phyloP scores from a whole-genome alignment of 2,329 filamentous ascomycete species.

The Venturia pyrina region DNA sequence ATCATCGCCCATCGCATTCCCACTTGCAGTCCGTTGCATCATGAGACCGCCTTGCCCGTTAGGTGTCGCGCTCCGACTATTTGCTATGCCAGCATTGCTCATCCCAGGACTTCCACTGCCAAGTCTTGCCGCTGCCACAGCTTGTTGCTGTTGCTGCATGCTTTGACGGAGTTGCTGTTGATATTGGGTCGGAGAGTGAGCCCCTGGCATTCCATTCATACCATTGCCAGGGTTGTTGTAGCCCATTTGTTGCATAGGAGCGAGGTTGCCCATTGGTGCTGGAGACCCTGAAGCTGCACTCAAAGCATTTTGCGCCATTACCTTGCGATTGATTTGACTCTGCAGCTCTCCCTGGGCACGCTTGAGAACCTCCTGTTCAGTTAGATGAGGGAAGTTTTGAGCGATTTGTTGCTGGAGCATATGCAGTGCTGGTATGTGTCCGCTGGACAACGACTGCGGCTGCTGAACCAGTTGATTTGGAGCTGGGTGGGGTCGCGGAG shows the following conservation, averaged over 20 bases:
- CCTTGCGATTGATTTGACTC: conserved; percentile 24
- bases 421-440: conserved; percentile 45
- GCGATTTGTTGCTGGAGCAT: conserved; percentile 44
- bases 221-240: background rate
- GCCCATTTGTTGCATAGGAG: conserved; percentile 4
- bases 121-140: conserved; percentile 8
- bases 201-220: conserved; percentile 3
- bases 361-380: conserved; percentile 44
- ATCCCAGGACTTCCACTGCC: conserved; percentile 12
- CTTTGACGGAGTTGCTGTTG: background rate
- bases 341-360: conserved; percentile 42
- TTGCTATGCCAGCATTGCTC: conserved; percentile 3
- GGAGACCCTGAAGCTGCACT: conserved; percentile 23
- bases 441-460: conserved; percentile 41
- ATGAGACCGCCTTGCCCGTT: conserved; percentile 2
- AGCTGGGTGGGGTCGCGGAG: conserved; percentile 13
- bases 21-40: conserved; percentile 3
- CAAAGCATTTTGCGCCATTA: conserved; percentile 26
- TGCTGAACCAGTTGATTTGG: conserved; percentile 20
- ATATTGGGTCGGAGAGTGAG: conserved; percentile 8
- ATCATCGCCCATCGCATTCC: conserved; percentile 1
- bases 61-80: conserved; percentile 13
- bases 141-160: conserved; percentile 9
- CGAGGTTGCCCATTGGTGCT: background rate
- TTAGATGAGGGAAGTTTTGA: conserved; percentile 39